Conservation (phyloP, 1,139 yeast genomes). For the Pneumocystis jirovecii region DNA sequence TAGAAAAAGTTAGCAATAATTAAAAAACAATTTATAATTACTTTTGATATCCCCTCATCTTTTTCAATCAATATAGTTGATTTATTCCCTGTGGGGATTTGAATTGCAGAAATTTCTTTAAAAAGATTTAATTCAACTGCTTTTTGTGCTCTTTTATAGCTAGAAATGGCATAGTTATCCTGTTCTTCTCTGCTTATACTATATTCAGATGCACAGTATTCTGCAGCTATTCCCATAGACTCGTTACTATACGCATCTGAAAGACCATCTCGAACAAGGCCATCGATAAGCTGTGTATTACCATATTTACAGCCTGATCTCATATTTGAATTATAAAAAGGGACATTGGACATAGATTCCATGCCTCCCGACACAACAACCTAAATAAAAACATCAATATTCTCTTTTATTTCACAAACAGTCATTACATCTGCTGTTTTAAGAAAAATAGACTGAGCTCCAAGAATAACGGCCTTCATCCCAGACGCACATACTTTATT, state of each 20-base stretch:
- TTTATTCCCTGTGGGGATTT: constrained; percentile 82
- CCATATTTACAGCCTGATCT: constrained; percentile 87
- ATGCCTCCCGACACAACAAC: constrained; percentile 95
- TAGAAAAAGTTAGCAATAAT: constrained; percentile 22
- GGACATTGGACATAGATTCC: constrained; percentile 92
- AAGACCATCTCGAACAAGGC: constrained; percentile 80
- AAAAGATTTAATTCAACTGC: constrained; percentile 75
- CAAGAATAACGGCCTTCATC: constrained; percentile 76
- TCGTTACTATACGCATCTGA: constrained; percentile 72
- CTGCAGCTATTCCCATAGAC: constrained; percentile 95
- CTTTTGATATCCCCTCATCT: constrained; percentile 58
- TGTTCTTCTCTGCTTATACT: constrained; percentile 53
- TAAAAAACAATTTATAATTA: not conserved
- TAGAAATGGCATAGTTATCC: constrained; percentile 73
- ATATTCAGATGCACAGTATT: constrained; percentile 73
- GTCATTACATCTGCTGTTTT: constrained; percentile 53
- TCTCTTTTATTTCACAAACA: not conserved
- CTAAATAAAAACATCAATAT: not conserved
- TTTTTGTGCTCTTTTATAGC: constrained; percentile 71
- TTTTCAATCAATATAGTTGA: constrained; percentile 56
- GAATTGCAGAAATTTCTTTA: constrained; percentile 72
- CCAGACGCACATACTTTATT: constrained; percentile 98
- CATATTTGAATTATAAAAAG: constrained; percentile 77
- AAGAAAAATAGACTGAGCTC: constrained; percentile 76
- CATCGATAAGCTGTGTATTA: constrained; percentile 62